A percentile compares a stretch with the other conserved stretches of the same genome.
Evolutionary conservation across 371 early-diverging fungal genomes (phyloP).

Genomic region (Apophysomyces sp.): DNA sequence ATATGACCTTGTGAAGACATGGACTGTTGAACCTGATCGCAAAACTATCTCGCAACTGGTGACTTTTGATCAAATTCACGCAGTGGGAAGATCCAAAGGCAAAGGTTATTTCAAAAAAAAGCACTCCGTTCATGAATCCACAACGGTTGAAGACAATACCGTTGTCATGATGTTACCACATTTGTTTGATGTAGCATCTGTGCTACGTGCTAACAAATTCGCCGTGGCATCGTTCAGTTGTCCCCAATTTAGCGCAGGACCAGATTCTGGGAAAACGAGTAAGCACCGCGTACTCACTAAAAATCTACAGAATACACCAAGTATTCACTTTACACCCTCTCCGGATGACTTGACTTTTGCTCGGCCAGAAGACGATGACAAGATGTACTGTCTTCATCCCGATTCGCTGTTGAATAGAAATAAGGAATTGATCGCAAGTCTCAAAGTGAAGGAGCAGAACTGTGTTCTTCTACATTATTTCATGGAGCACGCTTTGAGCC

Average conservation of each 20-base stretch:
- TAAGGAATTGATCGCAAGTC: conserved; percentile 23
- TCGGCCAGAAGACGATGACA: not conserved
- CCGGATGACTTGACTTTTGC: not conserved
- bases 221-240: conserved; percentile 42
- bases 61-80: conserved; percentile 77
- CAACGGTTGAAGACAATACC: conserved; percentile 4
- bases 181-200: conserved; percentile 45
- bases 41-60: conserved; percentile 65
- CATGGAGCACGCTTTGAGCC: conserved; percentile 50
- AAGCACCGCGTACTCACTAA: not conserved
- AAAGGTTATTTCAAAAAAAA: conserved; percentile 32
- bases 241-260: conserved; percentile 27
- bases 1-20: conserved; percentile 43
- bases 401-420: conserved; percentile 26
- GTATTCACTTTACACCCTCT: not conserved
- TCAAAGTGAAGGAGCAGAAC: conserved; percentile 21
- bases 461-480: conserved; percentile 39
- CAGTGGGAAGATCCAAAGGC: conserved; percentile 50
- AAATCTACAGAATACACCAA: not conserved
- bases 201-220: conserved; percentile 47
- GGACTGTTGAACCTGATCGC: conserved; percentile 60
- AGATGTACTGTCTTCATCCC: conserved; percentile 21
- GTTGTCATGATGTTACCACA: conserved; percentile 38
- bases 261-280: not conserved
- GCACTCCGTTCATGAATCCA: not conserved